Conservation (phyloP, 164 flowering plant genomes). For the Buxus sempervirens region DNA sequence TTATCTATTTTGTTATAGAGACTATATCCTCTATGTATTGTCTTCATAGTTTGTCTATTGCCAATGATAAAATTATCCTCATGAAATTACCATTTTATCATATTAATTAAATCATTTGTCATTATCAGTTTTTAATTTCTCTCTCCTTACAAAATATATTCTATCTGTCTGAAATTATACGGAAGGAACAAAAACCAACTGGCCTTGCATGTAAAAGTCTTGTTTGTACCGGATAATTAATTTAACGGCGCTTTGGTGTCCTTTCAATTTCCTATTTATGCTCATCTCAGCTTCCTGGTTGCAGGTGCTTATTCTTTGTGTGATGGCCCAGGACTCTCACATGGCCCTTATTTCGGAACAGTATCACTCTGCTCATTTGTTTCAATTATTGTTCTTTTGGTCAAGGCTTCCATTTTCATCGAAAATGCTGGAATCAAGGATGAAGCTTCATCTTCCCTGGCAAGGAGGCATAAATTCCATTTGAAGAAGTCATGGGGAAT, state of each 20-base stretch:
- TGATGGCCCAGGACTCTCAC: constrained; percentile 77
- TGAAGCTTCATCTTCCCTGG: constrained; percentile 58
- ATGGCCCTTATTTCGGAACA: constrained; percentile 93
- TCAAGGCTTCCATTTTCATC: constrained; percentile 78
- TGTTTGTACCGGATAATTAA: neutral
- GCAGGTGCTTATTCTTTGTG: constrained; percentile 83
- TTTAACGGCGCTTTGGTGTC: neutral
- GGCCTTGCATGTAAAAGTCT: neutral
- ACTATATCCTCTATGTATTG: too few relatives aligned
- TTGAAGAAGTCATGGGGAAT: constrained; percentile 97
- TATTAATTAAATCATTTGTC: too few relatives aligned
- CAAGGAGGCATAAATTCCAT: constrained; percentile 71
- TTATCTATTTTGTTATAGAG: too few relatives aligned
- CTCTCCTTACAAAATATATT: too few relatives aligned
- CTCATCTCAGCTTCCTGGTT: constrained; percentile 1
- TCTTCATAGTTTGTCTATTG: too few relatives aligned
- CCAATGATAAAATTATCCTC: too few relatives aligned
- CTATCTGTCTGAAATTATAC: too few relatives aligned
- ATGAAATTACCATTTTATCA: too few relatives aligned
- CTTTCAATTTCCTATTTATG: neutral
- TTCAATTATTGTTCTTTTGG: constrained; percentile 70
- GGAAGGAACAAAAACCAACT: neutral
- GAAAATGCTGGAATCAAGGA: constrained; percentile 57
- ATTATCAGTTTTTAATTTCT: too few relatives aligned
- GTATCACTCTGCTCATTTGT: constrained; percentile 63